These are phyloP conservation scores for Scedosporium dehoogii DNA, from an alignment of 2,329 filamentous ascomycete species.

Conservation along the genomic window DNA sequence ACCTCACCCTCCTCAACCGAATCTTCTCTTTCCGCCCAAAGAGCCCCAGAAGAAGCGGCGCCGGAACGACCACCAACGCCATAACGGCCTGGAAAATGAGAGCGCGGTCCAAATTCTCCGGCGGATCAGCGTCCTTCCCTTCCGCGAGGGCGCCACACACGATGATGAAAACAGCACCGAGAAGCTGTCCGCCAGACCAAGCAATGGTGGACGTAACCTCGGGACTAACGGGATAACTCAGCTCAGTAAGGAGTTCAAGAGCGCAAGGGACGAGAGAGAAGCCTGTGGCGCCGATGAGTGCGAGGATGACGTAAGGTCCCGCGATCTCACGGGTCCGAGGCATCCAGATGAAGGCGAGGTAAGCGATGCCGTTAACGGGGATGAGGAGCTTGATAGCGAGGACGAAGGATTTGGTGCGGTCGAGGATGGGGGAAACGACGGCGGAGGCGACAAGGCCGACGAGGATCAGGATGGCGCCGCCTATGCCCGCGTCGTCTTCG, in stretches of 20 bases:
- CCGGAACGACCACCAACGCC: constrained; percentile 51
- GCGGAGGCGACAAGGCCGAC: constrained; percentile 74
- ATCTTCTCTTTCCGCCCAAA: constrained; percentile 52
- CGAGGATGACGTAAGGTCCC: constrained; percentile 66
- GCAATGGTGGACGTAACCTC: constrained; percentile 76
- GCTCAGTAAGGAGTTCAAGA: constrained; percentile 78
- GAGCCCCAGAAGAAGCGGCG: constrained; percentile 59
- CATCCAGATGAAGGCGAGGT: constrained; percentile 75
- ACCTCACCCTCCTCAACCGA: constrained; percentile 29
- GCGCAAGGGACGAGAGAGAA: constrained; percentile 77
- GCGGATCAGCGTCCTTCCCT: constrained; percentile 41
- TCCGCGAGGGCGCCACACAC: constrained; percentile 66
- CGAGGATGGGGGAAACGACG: constrained; percentile 69
- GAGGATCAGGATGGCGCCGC: constrained; percentile 79
- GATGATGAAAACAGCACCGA: constrained; percentile 79
- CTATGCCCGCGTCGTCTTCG: constrained; percentile 79
- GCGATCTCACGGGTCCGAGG: constrained; percentile 44
- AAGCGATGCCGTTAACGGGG: constrained; percentile 62
- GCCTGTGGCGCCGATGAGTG: constrained; percentile 65
- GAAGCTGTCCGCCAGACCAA: constrained; percentile 78
- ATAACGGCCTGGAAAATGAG: constrained; percentile 73
- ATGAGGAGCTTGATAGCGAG: constrained; percentile 62
- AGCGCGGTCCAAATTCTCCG: constrained; percentile 61
- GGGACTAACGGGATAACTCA: constrained; percentile 77
- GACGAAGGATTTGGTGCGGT: constrained; percentile 74